Evolutionary conservation across 78 protist genomes (phyloP).

Genomic region (Anaeramoeba flamelloides): DNA sequence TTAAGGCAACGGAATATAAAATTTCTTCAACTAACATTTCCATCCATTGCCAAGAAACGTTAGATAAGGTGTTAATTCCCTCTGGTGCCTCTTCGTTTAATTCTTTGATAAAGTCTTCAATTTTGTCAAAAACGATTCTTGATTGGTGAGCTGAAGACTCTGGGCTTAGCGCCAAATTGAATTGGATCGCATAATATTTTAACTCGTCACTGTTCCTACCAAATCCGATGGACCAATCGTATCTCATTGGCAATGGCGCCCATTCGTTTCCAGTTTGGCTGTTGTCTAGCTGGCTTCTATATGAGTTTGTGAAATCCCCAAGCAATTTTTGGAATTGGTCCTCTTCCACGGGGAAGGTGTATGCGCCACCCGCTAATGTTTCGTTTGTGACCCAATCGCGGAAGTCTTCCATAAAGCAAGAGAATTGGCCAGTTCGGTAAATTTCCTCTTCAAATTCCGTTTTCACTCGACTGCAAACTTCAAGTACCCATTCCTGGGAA

Average conservation of each 20-base stretch:
- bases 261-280: too few relatives aligned
- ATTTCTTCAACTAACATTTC: conserved; percentile 16
- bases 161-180: neutral
- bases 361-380: neutral
- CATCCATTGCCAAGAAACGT: neutral
- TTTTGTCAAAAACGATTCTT: neutral
- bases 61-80: neutral
- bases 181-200: neutral
- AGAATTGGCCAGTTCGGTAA: neutral
- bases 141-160: neutral
- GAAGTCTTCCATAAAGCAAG: neutral
- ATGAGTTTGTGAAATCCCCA: too few relatives aligned
- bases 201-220: neutral
- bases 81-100: neutral
- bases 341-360: neutral
- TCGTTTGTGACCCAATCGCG: neutral
- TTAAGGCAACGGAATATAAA: neutral
- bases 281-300: too few relatives aligned
- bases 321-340: too few relatives aligned
- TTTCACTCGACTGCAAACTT: neutral
- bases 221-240: neutral
- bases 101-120: neutral
- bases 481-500: neutral
- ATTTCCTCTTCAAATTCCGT: neutral
- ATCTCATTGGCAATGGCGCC: too few relatives aligned